phyloP scores from a whole-genome alignment of 2,329 filamentous ascomycete species.

The Exophiala xenobiotica region DNA sequence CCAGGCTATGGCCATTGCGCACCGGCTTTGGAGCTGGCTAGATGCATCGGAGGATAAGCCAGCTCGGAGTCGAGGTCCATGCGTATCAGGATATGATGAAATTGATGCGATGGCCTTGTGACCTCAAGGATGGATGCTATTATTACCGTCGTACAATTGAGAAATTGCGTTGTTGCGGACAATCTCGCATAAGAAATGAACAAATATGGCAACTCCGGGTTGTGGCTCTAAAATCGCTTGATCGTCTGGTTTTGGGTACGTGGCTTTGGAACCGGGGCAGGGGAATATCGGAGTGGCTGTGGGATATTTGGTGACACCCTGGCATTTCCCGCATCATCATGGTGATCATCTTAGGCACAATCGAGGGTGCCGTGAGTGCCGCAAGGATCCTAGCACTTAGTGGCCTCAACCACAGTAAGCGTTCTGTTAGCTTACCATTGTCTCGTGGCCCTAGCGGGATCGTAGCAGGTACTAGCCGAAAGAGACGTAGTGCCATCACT shows the following conservation, averaged over 20 bases:
- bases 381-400: background rate
- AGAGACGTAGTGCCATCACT: background rate
- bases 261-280: background rate
- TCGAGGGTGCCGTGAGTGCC: background rate
- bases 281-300: background rate
- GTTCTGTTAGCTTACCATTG: background rate
- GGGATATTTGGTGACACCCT: background rate
- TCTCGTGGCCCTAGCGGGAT: background rate
- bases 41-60: background rate
- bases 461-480: background rate
- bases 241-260: background rate
- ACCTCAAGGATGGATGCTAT: background rate
- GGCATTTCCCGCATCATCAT: background rate
- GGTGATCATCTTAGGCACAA: too few relatives aligned
- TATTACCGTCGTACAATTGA: constrained; percentile 1
- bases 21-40: background rate
- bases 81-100: background rate
- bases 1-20: background rate
- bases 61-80: background rate
- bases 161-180: constrained; percentile 5
- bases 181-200: constrained; percentile 12
- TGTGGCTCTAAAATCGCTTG: background rate
- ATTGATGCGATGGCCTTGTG: background rate
- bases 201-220: constrained; percentile 1
- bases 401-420: background rate